Percentiles rank a stretch among this genome's conserved stretches.
Evolutionary conservation across 1,284 basidiomycete genomes (phyloP).

Genomic region (Prillingera fragicola): DNA sequence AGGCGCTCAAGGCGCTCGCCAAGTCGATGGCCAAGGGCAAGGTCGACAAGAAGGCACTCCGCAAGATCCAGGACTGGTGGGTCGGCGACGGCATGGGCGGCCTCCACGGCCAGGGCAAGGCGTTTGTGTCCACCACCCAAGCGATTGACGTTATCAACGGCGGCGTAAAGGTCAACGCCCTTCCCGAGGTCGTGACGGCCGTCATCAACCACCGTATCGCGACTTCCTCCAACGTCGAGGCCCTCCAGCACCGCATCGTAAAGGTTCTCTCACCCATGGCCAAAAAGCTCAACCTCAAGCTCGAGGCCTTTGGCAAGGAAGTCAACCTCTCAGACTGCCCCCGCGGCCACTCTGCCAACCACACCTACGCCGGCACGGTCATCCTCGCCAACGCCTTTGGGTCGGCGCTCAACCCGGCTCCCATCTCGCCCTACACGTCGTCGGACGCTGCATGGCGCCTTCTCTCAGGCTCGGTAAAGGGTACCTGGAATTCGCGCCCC

Average conservation of each 20-base stretch:
- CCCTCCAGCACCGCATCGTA: constrained; percentile 33
- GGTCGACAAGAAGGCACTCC: constrained; percentile 33
- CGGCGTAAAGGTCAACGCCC: constrained; percentile 44
- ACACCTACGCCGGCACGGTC: constrained; percentile 23
- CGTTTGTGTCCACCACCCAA: constrained; percentile 41
- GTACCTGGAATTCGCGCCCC: constrained; percentile 29
- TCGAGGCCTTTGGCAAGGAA: constrained; percentile 37
- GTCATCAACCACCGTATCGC: constrained; percentile 44
- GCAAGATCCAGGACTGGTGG: constrained; percentile 28
- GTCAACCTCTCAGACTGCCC: constrained; percentile 20
- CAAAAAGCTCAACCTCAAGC: constrained; percentile 31
- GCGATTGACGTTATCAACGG: constrained; percentile 43
- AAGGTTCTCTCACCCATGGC: constrained; percentile 31
- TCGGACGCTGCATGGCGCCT: constrained; percentile 37
- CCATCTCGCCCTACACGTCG: constrained; percentile 38
- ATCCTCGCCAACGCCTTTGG: constrained; percentile 31
- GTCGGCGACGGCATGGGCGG: constrained; percentile 17
- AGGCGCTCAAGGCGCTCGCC: constrained; percentile 23
- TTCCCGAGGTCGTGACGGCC: constrained; percentile 40
- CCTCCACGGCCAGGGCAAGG: constrained; percentile 20
- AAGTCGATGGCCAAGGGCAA: constrained; percentile 17
- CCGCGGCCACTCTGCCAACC: background rate
- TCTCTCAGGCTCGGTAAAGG: constrained; percentile 33
- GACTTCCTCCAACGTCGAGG: constrained; percentile 29
- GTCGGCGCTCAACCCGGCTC: constrained; percentile 41